Conservation (phyloP, 2,329 filamentous ascomycete species). For the Bipolaris sorokiniana region DNA sequence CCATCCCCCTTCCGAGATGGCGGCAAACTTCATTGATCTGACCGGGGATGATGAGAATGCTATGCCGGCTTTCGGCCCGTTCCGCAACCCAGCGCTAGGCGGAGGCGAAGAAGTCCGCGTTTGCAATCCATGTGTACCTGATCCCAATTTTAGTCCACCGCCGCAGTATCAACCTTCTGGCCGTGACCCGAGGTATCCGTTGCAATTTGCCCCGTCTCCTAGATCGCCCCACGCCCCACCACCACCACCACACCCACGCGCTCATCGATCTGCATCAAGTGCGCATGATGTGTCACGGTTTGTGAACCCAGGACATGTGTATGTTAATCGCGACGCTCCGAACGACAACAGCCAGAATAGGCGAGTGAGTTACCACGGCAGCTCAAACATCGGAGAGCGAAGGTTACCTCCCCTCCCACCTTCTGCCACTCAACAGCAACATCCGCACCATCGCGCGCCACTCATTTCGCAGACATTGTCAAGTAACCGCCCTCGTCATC, state of each 20-base stretch:
- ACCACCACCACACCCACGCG: constrained; percentile 22
- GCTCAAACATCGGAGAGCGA: constrained; percentile 30
- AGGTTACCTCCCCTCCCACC: constrained; percentile 33
- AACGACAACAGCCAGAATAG: constrained; percentile 26
- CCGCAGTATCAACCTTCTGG: constrained; percentile 53
- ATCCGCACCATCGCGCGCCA: constrained; percentile 16
- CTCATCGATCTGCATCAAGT: constrained; percentile 31
- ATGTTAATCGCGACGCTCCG: constrained; percentile 27
- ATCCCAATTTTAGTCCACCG: constrained; percentile 67
- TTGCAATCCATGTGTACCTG: constrained; percentile 75
- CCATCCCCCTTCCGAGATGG: constrained; percentile 60
- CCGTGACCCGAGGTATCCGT: constrained; percentile 7
- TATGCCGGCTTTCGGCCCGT: constrained; percentile 38
- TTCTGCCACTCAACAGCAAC: constrained; percentile 18
- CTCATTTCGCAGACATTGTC: constrained; percentile 19
- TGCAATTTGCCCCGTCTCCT: constrained; percentile 11
- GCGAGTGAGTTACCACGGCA: constrained; percentile 34
- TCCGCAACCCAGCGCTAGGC: constrained; percentile 59
- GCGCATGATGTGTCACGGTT: constrained; percentile 27
- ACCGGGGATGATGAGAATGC: constrained; percentile 48
- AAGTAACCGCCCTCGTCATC: constrained; percentile 12
- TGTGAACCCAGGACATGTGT: constrained; percentile 25
- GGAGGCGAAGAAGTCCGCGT: constrained; percentile 72
- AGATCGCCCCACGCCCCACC: constrained; percentile 16
- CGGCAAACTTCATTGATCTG: constrained; percentile 51